Percentiles rank a stretch among this genome's conserved stretches.
Conservation (phyloP, 208 protist species). For the Leishmania turanica region DNA sequence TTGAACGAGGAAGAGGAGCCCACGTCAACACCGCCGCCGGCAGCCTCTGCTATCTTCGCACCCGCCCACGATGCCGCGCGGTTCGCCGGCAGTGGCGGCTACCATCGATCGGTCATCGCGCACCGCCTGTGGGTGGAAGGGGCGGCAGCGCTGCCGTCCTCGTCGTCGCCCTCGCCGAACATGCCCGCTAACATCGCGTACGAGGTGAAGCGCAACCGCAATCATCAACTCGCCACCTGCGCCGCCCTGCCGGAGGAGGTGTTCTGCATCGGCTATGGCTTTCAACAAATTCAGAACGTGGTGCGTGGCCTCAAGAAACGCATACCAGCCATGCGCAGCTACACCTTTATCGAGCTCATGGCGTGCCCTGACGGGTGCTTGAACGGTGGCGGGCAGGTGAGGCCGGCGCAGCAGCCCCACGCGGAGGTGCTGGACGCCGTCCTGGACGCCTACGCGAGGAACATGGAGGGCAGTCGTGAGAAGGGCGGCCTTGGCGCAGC, state of each 20-base stretch:
- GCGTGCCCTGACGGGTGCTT: slow-evolving; percentile 97
- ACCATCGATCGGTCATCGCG: slow-evolving; percentile 52
- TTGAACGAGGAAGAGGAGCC: neutral
- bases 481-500: neutral
- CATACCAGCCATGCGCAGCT: slow-evolving; percentile 39
- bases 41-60: neutral
- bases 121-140: neutral
- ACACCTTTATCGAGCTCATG: slow-evolving; percentile 98
- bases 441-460: slow-evolving; percentile 15
- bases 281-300: slow-evolving; percentile 98
- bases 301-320: slow-evolving; percentile 93
- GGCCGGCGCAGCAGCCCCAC: slow-evolving; percentile 24
- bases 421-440: slow-evolving; percentile 19
- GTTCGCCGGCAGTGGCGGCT: slow-evolving; percentile 76
- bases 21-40: neutral
- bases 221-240: slow-evolving; percentile 62
- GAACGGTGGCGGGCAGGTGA: slow-evolving; percentile 97
- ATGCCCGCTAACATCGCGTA: slow-evolving; percentile 38
- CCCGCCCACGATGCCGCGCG: slow-evolving; percentile 19
- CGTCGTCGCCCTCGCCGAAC: neutral
- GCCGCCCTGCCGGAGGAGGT: slow-evolving; percentile 39
- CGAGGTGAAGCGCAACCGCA: slow-evolving; percentile 67
- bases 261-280: slow-evolving; percentile 95
- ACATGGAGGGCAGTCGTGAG: neutral
- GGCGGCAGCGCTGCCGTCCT: neutral